A percentile compares a stretch with the other conserved stretches of the same genome.
phyloP scores from a whole-genome alignment of 2,329 filamentous ascomycete genomes.

The Cordyceps militaris region DNA sequence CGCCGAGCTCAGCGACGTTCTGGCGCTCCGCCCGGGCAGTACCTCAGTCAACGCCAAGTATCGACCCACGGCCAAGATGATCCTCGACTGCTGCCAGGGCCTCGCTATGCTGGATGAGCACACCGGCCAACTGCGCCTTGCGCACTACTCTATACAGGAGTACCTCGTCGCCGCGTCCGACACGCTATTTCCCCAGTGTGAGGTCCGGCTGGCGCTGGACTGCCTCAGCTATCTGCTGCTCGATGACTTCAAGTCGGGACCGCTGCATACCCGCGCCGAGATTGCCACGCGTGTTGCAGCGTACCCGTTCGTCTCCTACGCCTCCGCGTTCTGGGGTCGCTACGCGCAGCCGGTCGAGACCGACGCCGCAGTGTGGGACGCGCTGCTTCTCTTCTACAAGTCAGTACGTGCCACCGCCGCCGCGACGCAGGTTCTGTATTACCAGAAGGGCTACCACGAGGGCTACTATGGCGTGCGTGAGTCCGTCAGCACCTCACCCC shows the following conservation, averaged over 20 bases:
- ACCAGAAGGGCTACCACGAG: slow-evolving; percentile 1
- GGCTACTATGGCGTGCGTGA: slow-evolving; percentile 11
- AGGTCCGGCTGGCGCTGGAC: not conserved
- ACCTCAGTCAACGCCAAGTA: not conserved
- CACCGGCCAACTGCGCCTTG: slow-evolving; percentile 2
- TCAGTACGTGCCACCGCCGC: not conserved
- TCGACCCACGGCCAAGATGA: slow-evolving; percentile 10
- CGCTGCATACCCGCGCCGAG: not conserved
- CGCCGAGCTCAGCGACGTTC: slow-evolving; percentile 24
- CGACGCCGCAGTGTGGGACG: not conserved
- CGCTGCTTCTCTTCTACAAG: not conserved
- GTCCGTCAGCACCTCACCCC: slow-evolving; percentile 12
- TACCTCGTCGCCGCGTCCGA: slow-evolving; percentile 3
- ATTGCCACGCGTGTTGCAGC: not conserved
- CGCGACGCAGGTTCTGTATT: not conserved
- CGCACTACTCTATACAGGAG: slow-evolving; percentile 13
- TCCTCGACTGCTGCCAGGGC: slow-evolving; percentile 16
- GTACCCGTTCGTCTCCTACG: slow-evolving; percentile 12
- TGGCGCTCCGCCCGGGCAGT: slow-evolving; percentile 21
- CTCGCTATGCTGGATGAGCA: slow-evolving; percentile 13
- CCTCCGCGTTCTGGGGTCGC: not conserved
- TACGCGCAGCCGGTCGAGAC: not conserved
- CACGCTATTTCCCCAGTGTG: slow-evolving; percentile 5
- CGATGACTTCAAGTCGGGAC: slow-evolving; percentile 11
- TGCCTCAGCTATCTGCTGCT: slow-evolving; percentile 12